Base-by-base conservation (phyloP, 1,284 basidiomycete genomes). In the Farysia itapuensis region DNA sequence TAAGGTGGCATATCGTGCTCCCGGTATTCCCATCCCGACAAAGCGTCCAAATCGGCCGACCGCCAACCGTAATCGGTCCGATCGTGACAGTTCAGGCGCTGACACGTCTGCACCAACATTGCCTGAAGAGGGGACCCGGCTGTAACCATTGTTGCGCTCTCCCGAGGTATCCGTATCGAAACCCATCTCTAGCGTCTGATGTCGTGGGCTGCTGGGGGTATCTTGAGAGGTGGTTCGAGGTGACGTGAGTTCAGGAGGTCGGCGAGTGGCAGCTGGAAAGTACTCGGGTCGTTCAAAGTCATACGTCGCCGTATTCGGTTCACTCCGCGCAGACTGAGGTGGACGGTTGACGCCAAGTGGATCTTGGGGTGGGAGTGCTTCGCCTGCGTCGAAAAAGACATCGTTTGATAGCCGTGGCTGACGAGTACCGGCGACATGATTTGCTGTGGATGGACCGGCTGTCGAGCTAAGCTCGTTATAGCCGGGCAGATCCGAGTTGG, bases 21-120 rank as follows among this genome's bases (percentile, higher is more conserved):
- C 72, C 3, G 74, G 74, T 3, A 76, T 60, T 8, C 67, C 54
- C 74, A 76, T 76, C 4, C 74, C 74, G 2, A 73, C 67, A 29
- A 72, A 52, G 5, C 66, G 43, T 4, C 69, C 74, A 26, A 76
- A 76, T 7, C 71, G 54, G 12, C 71, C 74, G 0, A 76, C 39
- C 0, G 48, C 50, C 12, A 66, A 39, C 4, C 72, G 66, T n/a
- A 56, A 19, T 2, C 64, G 53, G 28, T 70, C 68, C 13, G 53
- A 32, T 8, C 58, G 40, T 5, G 49, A 46, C 7, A 30, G 35
- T 13, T 30, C 30, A n/a, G n/a, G n/a, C n/a, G n/a, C n/a, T n/a
- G n/a, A n/a, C 16, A 18, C 9, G 7, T 40, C 15, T 48, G 38
- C 39, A 53, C 24, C 32, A 9, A 35, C 39, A 16, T n/a, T 13